These are phyloP conservation scores for Boletus pseudopeckii DNA, from an alignment of 768 basidiomycete species.

Conservation along the genomic window DNA sequence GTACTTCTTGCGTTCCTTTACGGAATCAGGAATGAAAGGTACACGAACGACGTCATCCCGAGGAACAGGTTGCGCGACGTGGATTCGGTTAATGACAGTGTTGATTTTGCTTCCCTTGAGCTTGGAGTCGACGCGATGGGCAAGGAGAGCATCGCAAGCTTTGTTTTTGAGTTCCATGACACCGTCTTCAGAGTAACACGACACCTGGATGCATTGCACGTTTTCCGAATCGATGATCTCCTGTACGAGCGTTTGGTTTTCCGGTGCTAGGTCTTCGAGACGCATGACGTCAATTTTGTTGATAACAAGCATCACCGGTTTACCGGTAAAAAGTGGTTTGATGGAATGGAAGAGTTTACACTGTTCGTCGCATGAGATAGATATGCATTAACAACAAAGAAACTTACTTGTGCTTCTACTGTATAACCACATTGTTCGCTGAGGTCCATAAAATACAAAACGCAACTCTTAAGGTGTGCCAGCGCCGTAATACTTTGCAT, in stretches of 20 bases:
- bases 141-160: constrained; percentile 93
- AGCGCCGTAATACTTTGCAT: constrained; percentile 99
- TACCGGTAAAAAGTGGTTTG: constrained; percentile 92
- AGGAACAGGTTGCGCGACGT: constrained; percentile 88
- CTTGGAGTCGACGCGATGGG: constrained; percentile 91
- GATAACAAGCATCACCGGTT: constrained; percentile 91
- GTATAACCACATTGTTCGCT: constrained; percentile 98
- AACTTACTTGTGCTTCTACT: constrained; percentile 86
- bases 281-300: constrained; percentile 97
- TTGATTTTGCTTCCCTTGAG: constrained; percentile 93
- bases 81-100: constrained; percentile 89
- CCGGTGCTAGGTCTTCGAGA: constrained; percentile 76
- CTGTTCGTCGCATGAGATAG: constrained; percentile 36
- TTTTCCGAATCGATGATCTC: constrained; percentile 77
- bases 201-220: constrained; percentile 78
- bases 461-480: constrained; percentile 90
- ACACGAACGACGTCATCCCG: constrained; percentile 86
- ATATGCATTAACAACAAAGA: not conserved
- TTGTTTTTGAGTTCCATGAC: constrained; percentile 96
- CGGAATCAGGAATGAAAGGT: constrained; percentile 85
- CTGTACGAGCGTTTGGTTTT: constrained; percentile 76
- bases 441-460: constrained; percentile 98
- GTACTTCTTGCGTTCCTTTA: constrained; percentile 75
- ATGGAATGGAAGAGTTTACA: constrained; percentile 99
- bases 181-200: constrained; percentile 95